Evolutionary conservation across 441 rosid genomes (phyloP).

Genomic region (Eutrema salsugineum): DNA sequence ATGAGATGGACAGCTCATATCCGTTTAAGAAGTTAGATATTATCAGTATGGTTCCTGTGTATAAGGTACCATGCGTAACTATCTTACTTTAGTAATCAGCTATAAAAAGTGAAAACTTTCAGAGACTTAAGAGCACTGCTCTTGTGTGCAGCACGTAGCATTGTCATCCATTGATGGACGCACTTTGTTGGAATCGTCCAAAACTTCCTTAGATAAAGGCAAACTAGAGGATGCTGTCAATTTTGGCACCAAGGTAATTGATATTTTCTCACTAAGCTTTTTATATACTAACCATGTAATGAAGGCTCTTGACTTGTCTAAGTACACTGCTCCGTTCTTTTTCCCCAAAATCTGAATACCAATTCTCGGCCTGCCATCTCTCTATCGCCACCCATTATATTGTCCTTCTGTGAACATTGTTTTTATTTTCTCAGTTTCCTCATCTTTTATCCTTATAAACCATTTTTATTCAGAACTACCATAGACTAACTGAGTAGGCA

Average conservation of each 20-base stretch:
- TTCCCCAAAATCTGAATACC: neutral
- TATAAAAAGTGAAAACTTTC: neutral
- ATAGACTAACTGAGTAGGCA: neutral
- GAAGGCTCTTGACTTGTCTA: constrained; percentile 1
- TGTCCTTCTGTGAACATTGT: neutral
- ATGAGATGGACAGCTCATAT: constrained; percentile 60
- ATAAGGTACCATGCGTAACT: constrained; percentile 48
- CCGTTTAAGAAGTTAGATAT: constrained; percentile 73
- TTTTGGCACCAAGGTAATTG: constrained; percentile 64
- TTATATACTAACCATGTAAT: neutral
- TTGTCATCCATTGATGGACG: constrained; percentile 89
- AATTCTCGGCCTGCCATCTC: neutral
- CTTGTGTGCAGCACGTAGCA: constrained; percentile 62
- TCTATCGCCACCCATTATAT: neutral
- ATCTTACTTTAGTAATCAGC: constrained; percentile 1
- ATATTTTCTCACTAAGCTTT: constrained; percentile 1
- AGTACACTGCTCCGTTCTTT: neutral
- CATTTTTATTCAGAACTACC: neutral
- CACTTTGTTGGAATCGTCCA: constrained; percentile 74
- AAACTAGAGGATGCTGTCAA: constrained; percentile 87
- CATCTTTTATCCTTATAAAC: neutral
- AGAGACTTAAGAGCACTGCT: constrained; percentile 24
- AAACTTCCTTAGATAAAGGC: constrained; percentile 83
- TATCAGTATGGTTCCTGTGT: constrained; percentile 79
- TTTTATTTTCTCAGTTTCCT: neutral